These are phyloP conservation scores for Corylus avellana DNA, from an alignment of 306 rosid genomes.

Conservation along the genomic window DNA sequence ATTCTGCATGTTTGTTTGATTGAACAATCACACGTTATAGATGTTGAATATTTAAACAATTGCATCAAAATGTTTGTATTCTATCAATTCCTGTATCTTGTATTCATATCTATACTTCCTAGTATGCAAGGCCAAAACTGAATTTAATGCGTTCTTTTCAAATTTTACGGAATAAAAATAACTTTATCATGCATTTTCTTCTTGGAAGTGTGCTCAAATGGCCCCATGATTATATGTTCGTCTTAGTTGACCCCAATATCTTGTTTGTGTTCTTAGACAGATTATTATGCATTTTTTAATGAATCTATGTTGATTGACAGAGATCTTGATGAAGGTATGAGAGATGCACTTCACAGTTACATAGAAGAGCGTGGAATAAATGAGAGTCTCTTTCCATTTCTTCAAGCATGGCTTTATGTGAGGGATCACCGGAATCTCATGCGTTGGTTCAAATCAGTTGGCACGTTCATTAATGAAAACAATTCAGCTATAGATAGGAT, in stretches of 20 bases:
- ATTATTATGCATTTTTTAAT: neutral
- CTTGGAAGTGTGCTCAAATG: neutral
- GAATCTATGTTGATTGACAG: constrained; percentile 43
- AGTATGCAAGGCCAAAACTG: neutral
- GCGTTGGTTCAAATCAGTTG: constrained; percentile 85
- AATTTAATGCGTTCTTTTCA: neutral
- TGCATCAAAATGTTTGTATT: neutral
- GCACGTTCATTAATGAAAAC: constrained; percentile 58
- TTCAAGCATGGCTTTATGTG: constrained; percentile 94
- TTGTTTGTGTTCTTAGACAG: neutral
- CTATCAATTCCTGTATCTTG: neutral
- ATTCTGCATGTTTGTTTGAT: neutral
- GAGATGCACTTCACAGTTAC: constrained; percentile 78
- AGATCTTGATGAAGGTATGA: constrained; percentile 71
- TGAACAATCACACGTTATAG: neutral
- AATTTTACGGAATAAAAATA: neutral
- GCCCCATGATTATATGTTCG: neutral
- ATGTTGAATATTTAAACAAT: neutral
- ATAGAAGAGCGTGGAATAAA: constrained; percentile 86
- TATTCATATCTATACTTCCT: neutral
- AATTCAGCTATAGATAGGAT: constrained; percentile 39
- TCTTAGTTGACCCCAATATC: neutral
- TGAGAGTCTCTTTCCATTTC: constrained; percentile 81
- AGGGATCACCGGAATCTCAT: constrained; percentile 80
- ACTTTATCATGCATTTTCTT: neutral